Evolutionary conservation across 495 filamentous ascomycete species (phyloP).

Genomic region (Neurospora terricola): DNA sequence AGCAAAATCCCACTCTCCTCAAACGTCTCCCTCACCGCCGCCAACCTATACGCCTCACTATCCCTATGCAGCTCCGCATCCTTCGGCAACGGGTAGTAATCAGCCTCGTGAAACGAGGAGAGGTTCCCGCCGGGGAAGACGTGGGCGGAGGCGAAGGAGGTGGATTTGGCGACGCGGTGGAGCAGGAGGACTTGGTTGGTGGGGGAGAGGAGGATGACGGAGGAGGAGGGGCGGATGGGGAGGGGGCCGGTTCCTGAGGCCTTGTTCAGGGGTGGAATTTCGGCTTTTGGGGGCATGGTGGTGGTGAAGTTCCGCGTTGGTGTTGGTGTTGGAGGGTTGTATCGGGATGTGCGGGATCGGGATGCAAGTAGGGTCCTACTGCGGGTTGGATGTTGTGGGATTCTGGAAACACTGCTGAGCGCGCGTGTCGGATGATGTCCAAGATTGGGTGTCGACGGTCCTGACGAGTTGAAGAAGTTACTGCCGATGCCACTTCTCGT

Average conservation of each 20-base stretch:
- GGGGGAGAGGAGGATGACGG: constrained; percentile 77
- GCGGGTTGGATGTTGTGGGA: not conserved
- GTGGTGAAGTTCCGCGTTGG: not conserved
- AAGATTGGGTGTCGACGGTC: not conserved
- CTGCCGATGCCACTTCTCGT: not conserved
- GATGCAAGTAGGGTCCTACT: not conserved
- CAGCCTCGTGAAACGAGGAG: constrained; percentile 58
- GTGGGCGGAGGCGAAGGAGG: constrained; percentile 81
- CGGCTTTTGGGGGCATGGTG: not conserved
- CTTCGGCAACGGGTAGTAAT: constrained; percentile 40
- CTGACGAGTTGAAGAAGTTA: not conserved
- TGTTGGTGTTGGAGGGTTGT: not conserved
- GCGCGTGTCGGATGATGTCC: not conserved
- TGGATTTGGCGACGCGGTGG: constrained; percentile 71
- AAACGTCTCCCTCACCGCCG: constrained; percentile 83
- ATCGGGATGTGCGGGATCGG: not conserved
- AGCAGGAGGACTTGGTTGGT: constrained; percentile 80
- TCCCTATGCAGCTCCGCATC: constrained; percentile 51
- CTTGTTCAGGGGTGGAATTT: not conserved
- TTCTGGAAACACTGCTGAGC: not conserved
- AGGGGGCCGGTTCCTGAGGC: not conserved
- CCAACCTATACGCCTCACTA: constrained; percentile 57
- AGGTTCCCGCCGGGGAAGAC: constrained; percentile 95
- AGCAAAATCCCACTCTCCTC: constrained; percentile 90
- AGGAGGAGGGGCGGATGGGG: constrained; percentile 19